phyloP scores from a whole-genome alignment of 257 asterid species.

The Solanum clarkiae region DNA sequence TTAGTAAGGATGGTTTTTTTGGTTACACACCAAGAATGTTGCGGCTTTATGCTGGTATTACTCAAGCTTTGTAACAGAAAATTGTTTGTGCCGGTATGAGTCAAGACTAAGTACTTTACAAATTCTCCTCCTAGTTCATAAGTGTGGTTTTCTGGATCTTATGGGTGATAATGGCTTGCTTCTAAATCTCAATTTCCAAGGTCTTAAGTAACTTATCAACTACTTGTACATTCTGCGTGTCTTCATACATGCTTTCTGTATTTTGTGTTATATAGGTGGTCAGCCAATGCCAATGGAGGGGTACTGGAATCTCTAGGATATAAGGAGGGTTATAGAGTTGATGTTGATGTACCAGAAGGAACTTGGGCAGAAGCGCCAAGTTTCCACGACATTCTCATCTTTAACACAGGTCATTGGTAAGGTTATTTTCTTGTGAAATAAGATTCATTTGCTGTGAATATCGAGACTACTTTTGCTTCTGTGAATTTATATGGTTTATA shows the following conservation, averaged over 20 bases:
- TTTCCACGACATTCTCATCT: constrained; percentile 72
- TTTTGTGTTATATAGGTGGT: constrained; percentile 46
- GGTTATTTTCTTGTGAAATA: not conserved
- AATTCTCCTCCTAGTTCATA: not conserved
- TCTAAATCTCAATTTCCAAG: not conserved
- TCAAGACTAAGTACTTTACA: not conserved
- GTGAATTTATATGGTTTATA: not conserved
- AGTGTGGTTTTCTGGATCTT: not conserved
- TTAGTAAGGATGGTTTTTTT: not conserved
- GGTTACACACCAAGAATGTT: not conserved
- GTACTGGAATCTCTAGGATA: constrained; percentile 78
- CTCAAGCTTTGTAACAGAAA: not conserved
- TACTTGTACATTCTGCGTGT: not conserved
- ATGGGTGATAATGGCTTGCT: not conserved
- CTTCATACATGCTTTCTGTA: not conserved
- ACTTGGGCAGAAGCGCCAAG: constrained; percentile 70
- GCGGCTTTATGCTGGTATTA: not conserved
- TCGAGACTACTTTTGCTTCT: not conserved
- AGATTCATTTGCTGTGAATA: not conserved
- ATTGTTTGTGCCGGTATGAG: not conserved
- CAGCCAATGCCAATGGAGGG: constrained; percentile 51
- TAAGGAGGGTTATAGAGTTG: constrained; percentile 81
- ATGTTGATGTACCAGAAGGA: constrained; percentile 85
- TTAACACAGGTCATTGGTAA: constrained; percentile 97
- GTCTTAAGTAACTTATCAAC: not conserved